These are phyloP conservation scores for Fraxinus sp. DNA, from an alignment of 305 asterid species.

Conservation along the genomic window DNA sequence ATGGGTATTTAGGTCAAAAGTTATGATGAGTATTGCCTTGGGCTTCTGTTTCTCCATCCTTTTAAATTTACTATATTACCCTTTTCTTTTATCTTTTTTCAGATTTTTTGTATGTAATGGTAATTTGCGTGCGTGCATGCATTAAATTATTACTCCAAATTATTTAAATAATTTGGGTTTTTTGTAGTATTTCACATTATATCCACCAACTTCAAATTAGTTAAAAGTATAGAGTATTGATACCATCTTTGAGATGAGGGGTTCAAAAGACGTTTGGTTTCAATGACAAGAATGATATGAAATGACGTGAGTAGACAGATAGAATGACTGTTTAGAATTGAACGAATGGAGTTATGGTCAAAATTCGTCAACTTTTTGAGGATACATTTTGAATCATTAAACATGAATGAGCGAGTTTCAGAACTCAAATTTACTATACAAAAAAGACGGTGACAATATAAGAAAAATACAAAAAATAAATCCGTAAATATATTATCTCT, in stretches of 20 bases:
- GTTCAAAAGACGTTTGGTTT: not conserved
- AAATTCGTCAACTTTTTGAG: not conserved
- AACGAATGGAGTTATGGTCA: not conserved
- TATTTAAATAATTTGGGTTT: not conserved
- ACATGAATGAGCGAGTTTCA: not conserved
- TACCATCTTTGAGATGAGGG: not conserved
- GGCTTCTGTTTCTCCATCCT: conserved; percentile 20
- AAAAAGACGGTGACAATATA: not conserved
- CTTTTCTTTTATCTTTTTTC: conserved; percentile 20
- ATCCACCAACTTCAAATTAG: not conserved
- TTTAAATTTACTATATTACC: conserved; percentile 53
- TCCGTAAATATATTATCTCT: not conserved
- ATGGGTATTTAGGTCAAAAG: conserved; percentile 92
- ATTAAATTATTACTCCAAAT: not conserved
- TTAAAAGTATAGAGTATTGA: not conserved
- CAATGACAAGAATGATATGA: not conserved
- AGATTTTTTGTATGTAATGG: not conserved
- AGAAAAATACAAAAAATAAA: not conserved
- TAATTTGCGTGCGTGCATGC: not conserved
- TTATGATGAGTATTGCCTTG: conserved; percentile 6
- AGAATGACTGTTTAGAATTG: not conserved
- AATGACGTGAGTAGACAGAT: not conserved
- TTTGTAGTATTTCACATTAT: not conserved
- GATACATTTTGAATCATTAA: not conserved
- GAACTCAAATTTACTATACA: not conserved